Conservation (phyloP, 768 basidiomycete genomes). For the Polyporus arcularius region DNA sequence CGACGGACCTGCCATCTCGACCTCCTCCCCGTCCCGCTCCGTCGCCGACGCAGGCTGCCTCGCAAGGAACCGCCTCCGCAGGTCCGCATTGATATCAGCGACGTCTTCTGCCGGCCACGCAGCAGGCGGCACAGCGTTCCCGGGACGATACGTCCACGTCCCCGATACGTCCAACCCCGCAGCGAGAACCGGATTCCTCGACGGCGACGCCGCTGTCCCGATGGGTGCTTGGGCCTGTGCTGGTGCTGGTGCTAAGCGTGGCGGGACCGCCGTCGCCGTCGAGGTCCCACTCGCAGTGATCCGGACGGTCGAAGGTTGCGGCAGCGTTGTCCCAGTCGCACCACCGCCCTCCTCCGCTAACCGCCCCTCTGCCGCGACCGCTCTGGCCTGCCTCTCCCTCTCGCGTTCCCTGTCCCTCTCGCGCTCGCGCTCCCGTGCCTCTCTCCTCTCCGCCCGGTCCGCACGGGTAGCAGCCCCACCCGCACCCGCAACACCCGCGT, state of each 20-base stretch:
- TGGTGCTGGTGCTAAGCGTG: background rate
- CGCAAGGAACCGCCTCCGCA: background rate
- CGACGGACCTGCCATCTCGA: conserved; percentile 1
- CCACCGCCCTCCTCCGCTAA: background rate
- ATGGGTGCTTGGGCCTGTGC: background rate
- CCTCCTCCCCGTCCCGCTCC: background rate
- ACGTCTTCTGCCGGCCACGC: background rate
- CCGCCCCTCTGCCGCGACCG: conserved; percentile 12
- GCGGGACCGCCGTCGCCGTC: background rate
- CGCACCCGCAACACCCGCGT: conserved; percentile 12
- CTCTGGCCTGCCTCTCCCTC: conserved; percentile 21
- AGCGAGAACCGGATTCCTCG: background rate
- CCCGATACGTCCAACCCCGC: background rate
- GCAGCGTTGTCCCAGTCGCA: background rate
- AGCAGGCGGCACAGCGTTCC: background rate
- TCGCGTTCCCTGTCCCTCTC: conserved; percentile 37
- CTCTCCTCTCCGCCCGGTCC: conserved; percentile 36
- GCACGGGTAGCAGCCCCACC: background rate
- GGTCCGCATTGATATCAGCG: background rate
- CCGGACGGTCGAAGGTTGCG: background rate
- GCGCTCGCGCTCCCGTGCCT: conserved; percentile 35
- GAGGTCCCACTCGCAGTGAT: background rate
- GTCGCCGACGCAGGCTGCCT: conserved; percentile 1
- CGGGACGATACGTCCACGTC: conserved; percentile 1
- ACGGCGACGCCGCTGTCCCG: background rate